Evolutionary conservation across 768 basidiomycete genomes (phyloP), one percentile per base, ranked within the genome.

Genomic region (Leccinum disarticulatum): DNA sequence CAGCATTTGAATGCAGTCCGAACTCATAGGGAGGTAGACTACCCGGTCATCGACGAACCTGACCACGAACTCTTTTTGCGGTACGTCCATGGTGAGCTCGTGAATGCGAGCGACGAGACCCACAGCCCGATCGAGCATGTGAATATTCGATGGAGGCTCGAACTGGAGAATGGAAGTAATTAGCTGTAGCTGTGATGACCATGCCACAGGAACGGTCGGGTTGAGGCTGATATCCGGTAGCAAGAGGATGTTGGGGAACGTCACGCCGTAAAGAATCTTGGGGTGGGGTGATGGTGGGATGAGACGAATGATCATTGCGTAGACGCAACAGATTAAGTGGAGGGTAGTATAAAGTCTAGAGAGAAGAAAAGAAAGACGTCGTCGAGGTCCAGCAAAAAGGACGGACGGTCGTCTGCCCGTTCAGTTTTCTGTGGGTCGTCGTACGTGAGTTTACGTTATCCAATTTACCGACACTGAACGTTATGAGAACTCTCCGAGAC

Each of bases 31-130:
- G 80, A 86, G 82, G 57, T 79, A 77, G 54, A 83, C 77, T 15
- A 69, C 63, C 3, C 74, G 71, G 9, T 83, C 87, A 65, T 88
- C 88, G 36, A 85, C 73, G 64, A 88, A 89, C 51, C 68, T 72
- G 65, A 85, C 86, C 0, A 73, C 67, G 36, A 89, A 75, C 48
- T 77, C 77, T 38, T 73, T 70, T 27, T 68, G 69, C 10, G 76
- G 72, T 54, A 90, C 65, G 67, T 91, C 84, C 72, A 90, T 86
- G 8, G 77, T 74, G n/a, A 91, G 81, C 65, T 87, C 80, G 48
- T 80, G 76, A 31, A 87, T 71, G 36, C 87, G 75, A 52, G 77
- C 78, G 14, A 83, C 77, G 28, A 88, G 71, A 49, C 84, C 85
- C 6, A 81, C 82, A 22, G 85, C 78, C 63, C 80, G 80, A 75